Base-by-base conservation (phyloP, 2,329 filamentous ascomycete genomes). In the Aureobasidium mangrovei region DNA sequence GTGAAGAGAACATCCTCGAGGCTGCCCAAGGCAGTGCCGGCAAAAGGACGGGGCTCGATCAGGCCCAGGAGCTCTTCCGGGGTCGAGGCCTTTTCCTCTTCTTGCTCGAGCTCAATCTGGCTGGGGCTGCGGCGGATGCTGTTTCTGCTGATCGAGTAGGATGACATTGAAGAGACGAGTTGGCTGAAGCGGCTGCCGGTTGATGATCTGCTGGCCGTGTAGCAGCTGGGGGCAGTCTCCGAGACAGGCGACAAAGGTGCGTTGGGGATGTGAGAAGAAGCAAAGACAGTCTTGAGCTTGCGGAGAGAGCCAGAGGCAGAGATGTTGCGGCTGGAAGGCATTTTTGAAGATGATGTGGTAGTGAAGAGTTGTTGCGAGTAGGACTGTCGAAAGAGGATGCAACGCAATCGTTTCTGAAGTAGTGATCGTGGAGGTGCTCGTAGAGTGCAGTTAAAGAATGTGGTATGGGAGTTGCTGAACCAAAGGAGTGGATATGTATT, bases 31-130 rank as follows among this genome's bases (percentile, higher is more conserved):
- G 55, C 55, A 33, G 48, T 48, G 35, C 51, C 48, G 27, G 49
- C 47, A 6, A 53, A 48, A n/a, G 60, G 61, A 28, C 61, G 47
- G 12, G 61, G 61, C 56, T 63, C 61, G 29, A 62, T 57, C 51
- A 63, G 24, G 39, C 29, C 49, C 26, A 54, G 54, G 4, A 60
- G 54, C 53, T 60, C 60, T 31, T 58, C 54, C 24, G 48, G 53
- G 40, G 57, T 61, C 10, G 39, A 33, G 7, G 55, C 54, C 10
- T 55, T 54, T 54, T 63, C 61, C 57, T 63, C 61, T 49, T 61
- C 60, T 27, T 62, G 54, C 55, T 60, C 58, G 27, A 63, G 56
- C 39, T 62, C 60, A n/a, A 58, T 38, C 38, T 53, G 46, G 54
- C 59, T 61, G 10, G 59, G 61, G 38, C 58, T 60, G 36, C 60